These are phyloP conservation scores for Lentinula boryana DNA, from an alignment of 768 basidiomycete genomes.

Conservation along the genomic window DNA sequence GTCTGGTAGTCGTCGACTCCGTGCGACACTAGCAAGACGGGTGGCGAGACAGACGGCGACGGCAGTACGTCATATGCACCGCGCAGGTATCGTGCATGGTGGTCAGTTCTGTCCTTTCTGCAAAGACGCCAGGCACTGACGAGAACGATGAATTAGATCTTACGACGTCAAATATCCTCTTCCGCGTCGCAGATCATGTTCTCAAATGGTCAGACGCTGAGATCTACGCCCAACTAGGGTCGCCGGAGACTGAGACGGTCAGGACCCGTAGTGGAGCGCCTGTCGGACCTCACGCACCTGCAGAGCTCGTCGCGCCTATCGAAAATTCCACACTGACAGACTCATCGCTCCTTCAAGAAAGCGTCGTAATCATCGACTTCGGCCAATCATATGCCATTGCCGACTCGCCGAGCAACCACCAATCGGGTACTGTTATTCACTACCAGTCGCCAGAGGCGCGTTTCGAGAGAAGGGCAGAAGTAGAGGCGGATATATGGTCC, in stretches of 20 bases:
- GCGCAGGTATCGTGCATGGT: not conserved
- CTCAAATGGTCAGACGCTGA: not conserved
- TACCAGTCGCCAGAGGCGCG: slow-evolving; percentile 5
- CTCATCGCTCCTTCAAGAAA: slow-evolving; percentile 17
- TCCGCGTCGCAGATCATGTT: not conserved
- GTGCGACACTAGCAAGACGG: not conserved
- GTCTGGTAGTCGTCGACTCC: not conserved
- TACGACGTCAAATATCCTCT: not conserved
- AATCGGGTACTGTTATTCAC: slow-evolving; percentile 15
- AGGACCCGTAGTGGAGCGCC: not conserved
- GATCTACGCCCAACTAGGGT: not conserved
- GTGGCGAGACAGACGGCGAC: not conserved
- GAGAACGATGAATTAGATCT: not conserved
- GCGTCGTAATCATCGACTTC: slow-evolving; percentile 18
- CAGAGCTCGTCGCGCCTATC: not conserved
- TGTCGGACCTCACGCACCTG: not conserved
- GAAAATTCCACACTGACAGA: not conserved
- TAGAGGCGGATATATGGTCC: slow-evolving; percentile 7
- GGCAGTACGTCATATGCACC: not conserved
- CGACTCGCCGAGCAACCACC: slow-evolving; percentile 13
- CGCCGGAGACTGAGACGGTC: not conserved
- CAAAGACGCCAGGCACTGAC: not conserved
- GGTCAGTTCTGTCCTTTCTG: not conserved
- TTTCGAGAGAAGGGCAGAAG: not conserved
- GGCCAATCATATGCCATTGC: slow-evolving; percentile 17